Evolutionary conservation across 768 basidiomycete species (phyloP).

Genomic region (Daedaleopsis sinensis): DNA sequence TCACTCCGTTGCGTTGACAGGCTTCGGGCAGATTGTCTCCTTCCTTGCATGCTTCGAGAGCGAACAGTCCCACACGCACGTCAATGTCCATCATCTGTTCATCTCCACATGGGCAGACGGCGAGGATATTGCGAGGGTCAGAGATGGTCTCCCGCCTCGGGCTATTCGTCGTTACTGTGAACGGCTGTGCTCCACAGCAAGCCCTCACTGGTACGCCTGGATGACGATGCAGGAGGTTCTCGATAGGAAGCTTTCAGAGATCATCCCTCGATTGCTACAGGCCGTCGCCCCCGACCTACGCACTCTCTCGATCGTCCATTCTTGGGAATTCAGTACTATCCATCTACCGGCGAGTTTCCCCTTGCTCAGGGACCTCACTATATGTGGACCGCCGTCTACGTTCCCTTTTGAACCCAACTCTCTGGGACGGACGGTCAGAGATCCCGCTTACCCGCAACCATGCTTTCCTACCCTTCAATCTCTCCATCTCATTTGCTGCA

Average conservation of each 20-base stretch:
- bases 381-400: neutral
- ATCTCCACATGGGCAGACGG: slow-evolving; percentile 4
- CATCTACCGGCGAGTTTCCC: slow-evolving; percentile 1
- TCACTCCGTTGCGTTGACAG: slow-evolving; percentile 29
- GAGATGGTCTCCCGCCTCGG: neutral
- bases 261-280: neutral
- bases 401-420: neutral
- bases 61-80: neutral
- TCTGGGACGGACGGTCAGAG: neutral
- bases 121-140: neutral
- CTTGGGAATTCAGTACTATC: slow-evolving; percentile 7
- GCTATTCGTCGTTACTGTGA: neutral
- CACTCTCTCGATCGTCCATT: slow-evolving; percentile 7
- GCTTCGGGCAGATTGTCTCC: slow-evolving; percentile 17
- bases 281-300: slow-evolving; percentile 3
- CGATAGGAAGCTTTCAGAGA: neutral
- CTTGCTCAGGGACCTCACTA: neutral
- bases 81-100: slow-evolving; percentile 2
- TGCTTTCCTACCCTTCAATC: neutral
- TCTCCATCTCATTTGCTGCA: neutral
- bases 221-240: neutral
- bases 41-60: neutral
- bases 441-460: neutral
- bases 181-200: neutral
- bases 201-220: neutral